These are phyloP conservation scores for Cladosporium sp. DNA, from an alignment of 2,329 filamentous ascomycete species.

Conservation along the genomic window DNA sequence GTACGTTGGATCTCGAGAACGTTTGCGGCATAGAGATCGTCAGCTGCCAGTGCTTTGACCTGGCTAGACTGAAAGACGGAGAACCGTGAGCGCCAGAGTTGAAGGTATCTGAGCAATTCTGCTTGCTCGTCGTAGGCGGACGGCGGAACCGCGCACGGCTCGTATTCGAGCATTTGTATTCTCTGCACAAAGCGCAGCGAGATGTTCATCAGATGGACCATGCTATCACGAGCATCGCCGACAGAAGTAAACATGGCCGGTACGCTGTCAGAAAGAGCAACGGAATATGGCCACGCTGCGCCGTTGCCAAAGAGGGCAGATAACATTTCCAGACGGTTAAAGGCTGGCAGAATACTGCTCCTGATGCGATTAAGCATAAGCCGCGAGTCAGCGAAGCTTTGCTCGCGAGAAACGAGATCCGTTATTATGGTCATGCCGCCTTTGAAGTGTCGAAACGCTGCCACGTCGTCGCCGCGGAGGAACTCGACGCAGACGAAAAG, in stretches of 20 bases:
- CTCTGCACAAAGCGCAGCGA: background rate
- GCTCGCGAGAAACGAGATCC: background rate
- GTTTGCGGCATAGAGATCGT: background rate
- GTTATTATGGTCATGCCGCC: constrained; percentile 12
- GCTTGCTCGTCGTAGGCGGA: constrained; percentile 5
- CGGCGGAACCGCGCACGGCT: background rate
- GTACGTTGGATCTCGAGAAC: constrained; percentile 9
- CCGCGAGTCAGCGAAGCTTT: background rate
- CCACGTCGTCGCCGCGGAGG: constrained; percentile 3
- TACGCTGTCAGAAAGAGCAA: background rate
- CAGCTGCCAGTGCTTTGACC: background rate
- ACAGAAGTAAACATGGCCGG: constrained; percentile 9
- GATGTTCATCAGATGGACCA: constrained; percentile 17
- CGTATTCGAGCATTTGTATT: background rate
- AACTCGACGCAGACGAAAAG: constrained; percentile 19
- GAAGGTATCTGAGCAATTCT: constrained; percentile 4
- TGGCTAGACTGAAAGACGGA: background rate
- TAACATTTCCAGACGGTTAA: constrained; percentile 15
- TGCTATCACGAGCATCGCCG: constrained; percentile 9
- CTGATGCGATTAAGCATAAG: background rate
- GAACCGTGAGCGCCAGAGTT: background rate
- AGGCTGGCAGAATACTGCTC: constrained; percentile 11
- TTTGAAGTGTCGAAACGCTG: constrained; percentile 12
- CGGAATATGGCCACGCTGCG: constrained; percentile 1
- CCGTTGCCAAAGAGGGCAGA: constrained; percentile 10